These are phyloP conservation scores for Dichotomopilus funicola DNA, from an alignment of 2,329 filamentous ascomycete genomes.

Conservation along the genomic window DNA sequence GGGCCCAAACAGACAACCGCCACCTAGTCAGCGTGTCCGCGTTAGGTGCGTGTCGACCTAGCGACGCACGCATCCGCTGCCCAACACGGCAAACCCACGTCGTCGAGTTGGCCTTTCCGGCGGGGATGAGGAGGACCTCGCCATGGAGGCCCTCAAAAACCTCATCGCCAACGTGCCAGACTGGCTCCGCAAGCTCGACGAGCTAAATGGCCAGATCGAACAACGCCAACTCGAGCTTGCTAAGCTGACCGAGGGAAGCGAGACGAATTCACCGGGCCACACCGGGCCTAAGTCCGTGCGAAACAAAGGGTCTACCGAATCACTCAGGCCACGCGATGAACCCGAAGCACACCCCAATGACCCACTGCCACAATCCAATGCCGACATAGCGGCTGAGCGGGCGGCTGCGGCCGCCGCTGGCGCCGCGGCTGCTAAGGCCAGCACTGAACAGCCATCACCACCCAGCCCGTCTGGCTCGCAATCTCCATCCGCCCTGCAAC, in stretches of 20 bases:
- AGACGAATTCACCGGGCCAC: conserved; percentile 7
- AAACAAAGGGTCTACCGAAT: conserved; percentile 49
- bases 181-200: conserved; percentile 54
- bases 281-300: conserved; percentile 35
- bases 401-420: conserved; percentile 16
- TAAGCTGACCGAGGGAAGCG: conserved; percentile 24
- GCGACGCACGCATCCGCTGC: conserved; percentile 19
- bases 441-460: conserved; percentile 25
- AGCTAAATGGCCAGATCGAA: conserved; percentile 55
- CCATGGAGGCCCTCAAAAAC: conserved; percentile 51
- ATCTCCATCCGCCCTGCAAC: conserved; percentile 32
- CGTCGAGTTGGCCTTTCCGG: conserved; percentile 8
- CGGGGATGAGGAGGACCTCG: conserved; percentile 27
- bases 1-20: neutral
- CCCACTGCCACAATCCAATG: conserved; percentile 12
- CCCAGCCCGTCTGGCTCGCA: conserved; percentile 30
- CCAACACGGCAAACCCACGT: conserved; percentile 21
- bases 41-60: conserved; percentile 22
- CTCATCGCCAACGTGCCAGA: conserved; percentile 51
- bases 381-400: conserved; percentile 3
- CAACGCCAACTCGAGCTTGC: conserved; percentile 56
- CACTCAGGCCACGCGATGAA: conserved; percentile 45
- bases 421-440: conserved; percentile 14
- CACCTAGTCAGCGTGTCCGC: conserved; percentile 10
- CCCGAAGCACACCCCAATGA: conserved; percentile 25